Conservation (phyloP, 331 rosid genomes). For the Quercus lobata region DNA sequence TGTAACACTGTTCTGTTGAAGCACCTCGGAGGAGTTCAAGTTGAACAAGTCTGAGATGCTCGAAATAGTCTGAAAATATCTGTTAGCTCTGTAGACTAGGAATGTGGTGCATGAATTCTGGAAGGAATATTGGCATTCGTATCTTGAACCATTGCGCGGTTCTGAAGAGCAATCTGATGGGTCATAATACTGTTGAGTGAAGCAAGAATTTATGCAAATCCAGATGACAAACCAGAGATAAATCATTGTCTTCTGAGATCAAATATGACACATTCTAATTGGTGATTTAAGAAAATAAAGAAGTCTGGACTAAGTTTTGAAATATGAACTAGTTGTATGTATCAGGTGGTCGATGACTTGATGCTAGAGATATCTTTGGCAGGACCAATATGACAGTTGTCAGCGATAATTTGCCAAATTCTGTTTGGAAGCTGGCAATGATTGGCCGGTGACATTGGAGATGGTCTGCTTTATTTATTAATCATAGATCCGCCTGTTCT, state of each 20-base stretch:
- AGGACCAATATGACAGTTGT: too few relatives aligned
- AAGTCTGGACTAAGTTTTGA: too few relatives aligned
- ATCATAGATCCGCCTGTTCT: too few relatives aligned
- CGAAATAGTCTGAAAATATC: constrained; percentile 28
- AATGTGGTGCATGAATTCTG: constrained; percentile 49
- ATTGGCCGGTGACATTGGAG: too few relatives aligned
- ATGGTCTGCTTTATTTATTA: too few relatives aligned
- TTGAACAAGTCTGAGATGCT: constrained; percentile 36
- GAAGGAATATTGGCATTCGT: constrained; percentile 36
- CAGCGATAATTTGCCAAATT: too few relatives aligned
- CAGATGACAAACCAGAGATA: constrained; percentile 30
- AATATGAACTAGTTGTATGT: too few relatives aligned
- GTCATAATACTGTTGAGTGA: constrained; percentile 45
- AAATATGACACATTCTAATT: background rate
- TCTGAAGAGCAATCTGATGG: constrained; percentile 21
- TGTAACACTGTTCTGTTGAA: too few relatives aligned
- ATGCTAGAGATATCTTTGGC: too few relatives aligned
- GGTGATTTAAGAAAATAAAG: too few relatives aligned
- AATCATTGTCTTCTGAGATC: constrained; percentile 11
- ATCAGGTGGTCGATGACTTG: too few relatives aligned
- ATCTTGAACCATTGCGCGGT: constrained; percentile 35
- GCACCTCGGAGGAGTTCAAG: constrained; percentile 8
- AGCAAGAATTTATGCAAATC: constrained; percentile 29
- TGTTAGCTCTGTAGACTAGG: constrained; percentile 52
- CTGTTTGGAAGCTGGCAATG: too few relatives aligned